Conservation (phyloP, 1,139 yeast genomes). For the Blastobotrys proliferans region DNA sequence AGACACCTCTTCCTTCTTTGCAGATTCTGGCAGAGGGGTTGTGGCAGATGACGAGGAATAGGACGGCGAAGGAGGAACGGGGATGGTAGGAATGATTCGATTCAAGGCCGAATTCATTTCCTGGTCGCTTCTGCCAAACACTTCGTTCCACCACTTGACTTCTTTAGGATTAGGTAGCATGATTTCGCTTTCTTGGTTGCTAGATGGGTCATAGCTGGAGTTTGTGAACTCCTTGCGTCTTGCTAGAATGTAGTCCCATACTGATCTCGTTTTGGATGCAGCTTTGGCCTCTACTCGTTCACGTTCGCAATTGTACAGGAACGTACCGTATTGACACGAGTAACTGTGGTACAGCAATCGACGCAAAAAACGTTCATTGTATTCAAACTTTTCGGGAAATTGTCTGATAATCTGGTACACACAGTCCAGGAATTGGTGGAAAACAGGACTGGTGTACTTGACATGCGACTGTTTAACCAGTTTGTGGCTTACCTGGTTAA, state of each 20-base stretch:
- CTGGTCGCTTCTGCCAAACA: slow-evolving; percentile 70
- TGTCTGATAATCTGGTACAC: slow-evolving; percentile 75
- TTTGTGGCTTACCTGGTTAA: slow-evolving; percentile 35
- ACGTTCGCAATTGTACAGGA: slow-evolving; percentile 67
- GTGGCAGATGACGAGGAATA: background rate
- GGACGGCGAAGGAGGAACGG: background rate
- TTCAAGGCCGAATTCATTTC: slow-evolving; percentile 56
- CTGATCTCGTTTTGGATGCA: slow-evolving; percentile 58
- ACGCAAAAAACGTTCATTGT: slow-evolving; percentile 81
- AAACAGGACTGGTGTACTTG: slow-evolving; percentile 77
- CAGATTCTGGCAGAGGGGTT: background rate
- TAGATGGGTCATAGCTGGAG: slow-evolving; percentile 36
- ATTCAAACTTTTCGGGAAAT: slow-evolving; percentile 71
- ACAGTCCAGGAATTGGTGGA: slow-evolving; percentile 90
- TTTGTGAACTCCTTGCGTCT: slow-evolving; percentile 69
- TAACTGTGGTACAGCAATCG: slow-evolving; percentile 81
- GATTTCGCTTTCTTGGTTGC: slow-evolving; percentile 35
- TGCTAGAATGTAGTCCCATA: slow-evolving; percentile 91
- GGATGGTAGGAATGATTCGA: background rate
- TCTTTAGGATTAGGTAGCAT: slow-evolving; percentile 66
- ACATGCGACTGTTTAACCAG: slow-evolving; percentile 34
- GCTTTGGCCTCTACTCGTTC: slow-evolving; percentile 49
- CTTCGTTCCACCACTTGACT: slow-evolving; percentile 83
- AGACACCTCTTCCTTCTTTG: too few relatives aligned
- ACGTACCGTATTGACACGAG: slow-evolving; percentile 94